Conservation (phyloP, 2,329 filamentous ascomycete genomes). For the Diaporthe amygdali region DNA sequence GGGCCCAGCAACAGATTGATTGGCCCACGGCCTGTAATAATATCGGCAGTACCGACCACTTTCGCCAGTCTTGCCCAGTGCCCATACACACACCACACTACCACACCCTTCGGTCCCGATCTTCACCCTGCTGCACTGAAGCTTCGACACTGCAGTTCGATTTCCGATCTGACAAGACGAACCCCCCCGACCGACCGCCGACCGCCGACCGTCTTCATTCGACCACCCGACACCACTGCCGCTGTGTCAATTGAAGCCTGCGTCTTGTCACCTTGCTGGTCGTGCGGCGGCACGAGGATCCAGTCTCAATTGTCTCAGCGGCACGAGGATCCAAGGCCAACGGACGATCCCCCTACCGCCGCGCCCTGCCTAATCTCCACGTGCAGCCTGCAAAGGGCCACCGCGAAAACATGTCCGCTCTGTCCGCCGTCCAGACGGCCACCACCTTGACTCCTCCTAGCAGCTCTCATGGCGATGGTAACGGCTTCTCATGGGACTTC, state of each 20-base stretch:
- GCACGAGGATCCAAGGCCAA: constrained; percentile 14
- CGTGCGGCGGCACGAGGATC: constrained; percentile 8
- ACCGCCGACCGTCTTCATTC: not conserved
- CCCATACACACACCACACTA: not conserved
- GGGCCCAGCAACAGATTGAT: constrained; percentile 22
- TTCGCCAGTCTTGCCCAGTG: not conserved
- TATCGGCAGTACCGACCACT: constrained; percentile 27
- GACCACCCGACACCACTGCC: constrained; percentile 3
- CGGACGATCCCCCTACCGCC: not conserved
- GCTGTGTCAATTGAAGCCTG: constrained; percentile 16
- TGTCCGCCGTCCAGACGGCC: constrained; percentile 55
- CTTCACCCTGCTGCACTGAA: constrained; percentile 6
- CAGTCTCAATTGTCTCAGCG: constrained; percentile 19
- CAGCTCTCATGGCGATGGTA: constrained; percentile 54
- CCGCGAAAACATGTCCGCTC: constrained; percentile 52
- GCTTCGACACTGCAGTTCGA: constrained; percentile 9
- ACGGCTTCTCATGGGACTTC: constrained; percentile 51
- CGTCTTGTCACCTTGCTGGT: constrained; percentile 8
- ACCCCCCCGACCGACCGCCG: not conserved
- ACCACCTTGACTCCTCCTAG: constrained; percentile 54
- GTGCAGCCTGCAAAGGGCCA: constrained; percentile 2
- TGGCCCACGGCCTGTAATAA: constrained; percentile 25
- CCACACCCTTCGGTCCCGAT: not conserved
- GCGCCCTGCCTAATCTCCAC: constrained; percentile 15
- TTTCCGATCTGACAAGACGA: constrained; percentile 7